These are phyloP conservation scores for Hanseniaspora meyeri DNA, from an alignment of 805 yeast species.

Conservation along the genomic window DNA sequence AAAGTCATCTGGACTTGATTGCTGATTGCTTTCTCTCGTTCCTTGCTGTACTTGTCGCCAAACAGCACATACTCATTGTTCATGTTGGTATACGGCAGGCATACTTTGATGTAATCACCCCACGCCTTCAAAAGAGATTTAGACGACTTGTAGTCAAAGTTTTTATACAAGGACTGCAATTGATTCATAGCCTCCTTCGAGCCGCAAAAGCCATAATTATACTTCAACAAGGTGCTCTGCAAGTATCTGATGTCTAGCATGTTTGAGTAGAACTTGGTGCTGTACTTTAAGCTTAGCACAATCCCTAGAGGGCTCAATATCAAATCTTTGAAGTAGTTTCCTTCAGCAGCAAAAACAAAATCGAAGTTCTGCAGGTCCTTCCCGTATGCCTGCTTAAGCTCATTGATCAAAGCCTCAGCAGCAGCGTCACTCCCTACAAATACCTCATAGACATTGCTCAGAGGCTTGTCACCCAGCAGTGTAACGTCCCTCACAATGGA, in stretches of 20 bases:
- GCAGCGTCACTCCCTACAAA: not conserved
- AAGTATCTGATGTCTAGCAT: not conserved
- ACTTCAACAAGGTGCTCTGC: not conserved
- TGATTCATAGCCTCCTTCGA: not conserved
- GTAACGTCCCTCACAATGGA: not conserved
- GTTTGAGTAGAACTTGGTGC: not conserved
- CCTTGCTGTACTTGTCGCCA: not conserved
- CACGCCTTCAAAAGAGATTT: not conserved
- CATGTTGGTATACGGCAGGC: not conserved
- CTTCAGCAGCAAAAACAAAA: not conserved
- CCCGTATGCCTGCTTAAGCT: not conserved
- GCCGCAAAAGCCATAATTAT: not conserved
- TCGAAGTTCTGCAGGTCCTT: not conserved
- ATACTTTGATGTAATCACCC: not conserved
- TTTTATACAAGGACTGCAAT: not conserved
- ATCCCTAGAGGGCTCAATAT: not conserved
- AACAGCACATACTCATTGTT: not conserved
- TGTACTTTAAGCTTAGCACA: not conserved
- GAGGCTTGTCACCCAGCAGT: not conserved
- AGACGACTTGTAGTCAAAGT: not conserved
- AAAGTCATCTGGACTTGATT: not conserved
- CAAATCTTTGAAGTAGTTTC: slow-evolving; percentile 1
- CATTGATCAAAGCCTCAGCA: not conserved
- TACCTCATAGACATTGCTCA: not conserved
- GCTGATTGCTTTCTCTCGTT: not conserved